Evolutionary conservation across 2,329 filamentous ascomycete genomes (phyloP), one percentile per base, ranked within the genome.

Genomic region (Pezizomycotina sp.): DNA sequence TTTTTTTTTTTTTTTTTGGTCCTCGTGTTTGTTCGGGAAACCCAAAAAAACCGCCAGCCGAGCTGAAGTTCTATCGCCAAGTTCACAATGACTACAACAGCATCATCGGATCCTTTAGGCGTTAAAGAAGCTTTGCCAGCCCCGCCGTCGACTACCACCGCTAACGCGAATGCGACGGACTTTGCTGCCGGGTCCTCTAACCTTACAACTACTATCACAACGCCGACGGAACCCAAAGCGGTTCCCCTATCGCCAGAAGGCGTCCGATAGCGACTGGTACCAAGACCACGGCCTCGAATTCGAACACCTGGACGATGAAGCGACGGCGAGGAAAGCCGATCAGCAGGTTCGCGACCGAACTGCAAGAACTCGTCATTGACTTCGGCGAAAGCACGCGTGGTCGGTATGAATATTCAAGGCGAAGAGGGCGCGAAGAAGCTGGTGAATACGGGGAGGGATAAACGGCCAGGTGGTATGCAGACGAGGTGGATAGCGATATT

Each of bases 401-500:
- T 32, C 27, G 36, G 13, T 34, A 38, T 22, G 41, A 43, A 33
- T 35, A 38, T 18, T 29, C 36, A 18, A 35, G 32, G 3, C n/a
- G 41, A 31, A 28, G 39, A 43, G 27, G 34, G 34, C 9, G 35
- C 38, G 41, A 25, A n/a, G 3, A 19, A 38, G 19, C 20, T 43
- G 28, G 30, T 24, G 22, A 43, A 36, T 22, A 38, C 36, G 41
- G 35, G 39, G 23, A 36, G 36, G 6, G 20, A 23, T 15, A 43
- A 38, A 29, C 18, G 41, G 20, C 41, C 41, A 22, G 33, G 30
- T 20, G 41, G 39, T 27, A 31, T 43, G 24, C 36, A 36, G 15
- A 43, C 41, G 3, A 27, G 41, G 27, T 43, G 41, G 41, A 43
- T 43, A 24, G 41, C 41, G n/a, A 43, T 43, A 4, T 43, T 43